A percentile compares a stretch with the other conserved stretches of the same genome.
Conservation (phyloP, 306 rosid species). For the Quercus alba region DNA sequence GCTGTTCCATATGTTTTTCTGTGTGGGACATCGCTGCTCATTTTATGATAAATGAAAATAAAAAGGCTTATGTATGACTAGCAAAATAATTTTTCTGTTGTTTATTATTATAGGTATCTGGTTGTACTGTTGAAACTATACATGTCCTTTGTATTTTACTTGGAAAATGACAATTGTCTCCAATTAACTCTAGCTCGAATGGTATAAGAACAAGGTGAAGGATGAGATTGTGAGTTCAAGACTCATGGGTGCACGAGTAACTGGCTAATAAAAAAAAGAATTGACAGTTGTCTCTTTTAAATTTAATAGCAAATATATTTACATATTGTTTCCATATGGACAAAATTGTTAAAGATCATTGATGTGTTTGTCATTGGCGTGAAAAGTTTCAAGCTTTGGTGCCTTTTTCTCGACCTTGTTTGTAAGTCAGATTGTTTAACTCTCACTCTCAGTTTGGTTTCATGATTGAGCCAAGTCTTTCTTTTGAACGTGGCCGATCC, state of each 20-base stretch:
- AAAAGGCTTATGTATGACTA: background rate
- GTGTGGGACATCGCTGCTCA: constrained; percentile 11
- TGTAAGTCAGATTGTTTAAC: background rate
- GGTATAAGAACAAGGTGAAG: too few relatives aligned
- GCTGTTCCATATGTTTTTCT: constrained; percentile 15
- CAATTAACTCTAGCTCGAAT: too few relatives aligned
- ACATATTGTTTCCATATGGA: background rate
- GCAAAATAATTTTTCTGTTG: background rate
- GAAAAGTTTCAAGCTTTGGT: background rate
- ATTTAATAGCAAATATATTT: background rate
- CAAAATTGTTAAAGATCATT: background rate
- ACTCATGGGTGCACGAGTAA: too few relatives aligned
- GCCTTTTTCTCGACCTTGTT: background rate
- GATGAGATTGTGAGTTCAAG: too few relatives aligned
- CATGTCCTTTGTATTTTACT: too few relatives aligned
- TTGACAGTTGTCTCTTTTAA: background rate
- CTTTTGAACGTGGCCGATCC: too few relatives aligned
- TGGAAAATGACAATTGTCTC: too few relatives aligned
- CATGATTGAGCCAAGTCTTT: too few relatives aligned
- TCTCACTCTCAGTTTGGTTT: background rate
- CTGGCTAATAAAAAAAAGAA: too few relatives aligned
- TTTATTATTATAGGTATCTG: background rate
- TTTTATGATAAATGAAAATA: background rate
- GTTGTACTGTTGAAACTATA: too few relatives aligned
- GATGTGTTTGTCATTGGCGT: background rate